Base-by-base conservation (phyloP, 2,329 filamentous ascomycete genomes). In the Thyridium curvatum region DNA sequence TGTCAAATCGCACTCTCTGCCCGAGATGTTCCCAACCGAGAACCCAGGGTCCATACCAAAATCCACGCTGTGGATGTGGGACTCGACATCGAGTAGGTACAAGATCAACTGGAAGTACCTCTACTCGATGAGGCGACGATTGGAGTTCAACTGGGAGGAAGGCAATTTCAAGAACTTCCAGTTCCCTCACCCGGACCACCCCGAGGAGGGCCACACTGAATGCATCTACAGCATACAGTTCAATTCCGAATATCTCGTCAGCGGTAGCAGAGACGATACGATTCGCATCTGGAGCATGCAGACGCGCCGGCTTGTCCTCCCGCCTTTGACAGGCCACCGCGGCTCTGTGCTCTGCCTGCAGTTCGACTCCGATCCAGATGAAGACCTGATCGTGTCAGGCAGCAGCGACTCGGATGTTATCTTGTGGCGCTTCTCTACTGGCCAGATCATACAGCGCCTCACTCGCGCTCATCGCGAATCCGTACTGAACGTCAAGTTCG, bases 161-260 rank as follows among this genome's bases (percentile, higher is more conserved):
- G 90, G 86, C 4, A 83, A 80, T 41, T 95, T 77, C 57, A 79
- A 73, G 3, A 94, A 90, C 46, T 97, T 97, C 53, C 88, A 94
- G 56, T 74, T 98, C 1, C 93, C 93, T 1, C 88, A 95, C 53
- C 89, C 89, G 0, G 72, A 79, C 30, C 73, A 89, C 52, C 79
- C 80, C 1, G 74, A 86, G 26, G 91, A 97, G 57, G 87, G 86
- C 1, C 93, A 98, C 56, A 74, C 72, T 15, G 91, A 97, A 55
- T 97, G 90, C 58, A 89, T 98, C 12, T 98, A 98, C 61, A 91
- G 87, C 3, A 80, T 98, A 38, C 91, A 98, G 58, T 94, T 91
- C 54, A 84, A 84, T 39, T 74, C 83, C 2, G 82, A 88, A 46
- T 93, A 84, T 58, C 73, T 98, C 9, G 91, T 97, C 36, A 97